A percentile compares a stretch with the other conserved stretches of the same genome.
phyloP scores from a whole-genome alignment of 805 yeast species.

The Pichia pseudocactophila region DNA sequence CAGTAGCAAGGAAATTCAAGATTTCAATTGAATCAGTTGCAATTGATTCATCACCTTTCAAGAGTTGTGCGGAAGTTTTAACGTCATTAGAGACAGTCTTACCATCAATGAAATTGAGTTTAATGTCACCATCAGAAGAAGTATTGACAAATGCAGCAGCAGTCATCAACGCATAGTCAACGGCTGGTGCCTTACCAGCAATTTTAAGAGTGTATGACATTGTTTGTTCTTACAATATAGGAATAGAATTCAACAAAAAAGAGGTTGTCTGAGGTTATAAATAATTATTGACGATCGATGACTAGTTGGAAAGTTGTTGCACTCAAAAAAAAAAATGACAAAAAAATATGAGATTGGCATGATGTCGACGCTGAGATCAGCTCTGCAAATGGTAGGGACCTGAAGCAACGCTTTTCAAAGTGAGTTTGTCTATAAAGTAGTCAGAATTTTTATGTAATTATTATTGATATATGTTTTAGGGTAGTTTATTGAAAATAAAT shows the following conservation, averaged over 20 bases:
- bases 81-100: conserved; percentile 43
- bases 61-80: conserved; percentile 35
- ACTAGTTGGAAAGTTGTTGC: no score
- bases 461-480: no score
- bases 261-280: not conserved
- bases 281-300: not conserved
- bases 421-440: no score
- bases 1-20: conserved; percentile 41
- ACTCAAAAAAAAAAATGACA: no score
- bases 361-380: no score
- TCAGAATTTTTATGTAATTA: no score
- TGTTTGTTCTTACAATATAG: not conserved
- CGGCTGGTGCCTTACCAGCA: conserved; percentile 80
- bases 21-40: conserved; percentile 34
- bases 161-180: conserved; percentile 70
- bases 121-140: conserved; percentile 40
- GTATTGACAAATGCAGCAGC: conserved; percentile 70
- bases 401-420: no score
- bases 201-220: conserved; percentile 47
- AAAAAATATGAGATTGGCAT: no score
- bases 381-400: no score
- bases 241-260: not conserved
- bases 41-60: conserved; percentile 35
- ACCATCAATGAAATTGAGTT: conserved; percentile 63
- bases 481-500: no score